phyloP scores from a whole-genome alignment of 805 yeast species.

The Kodamaea kaohsiungensis region DNA sequence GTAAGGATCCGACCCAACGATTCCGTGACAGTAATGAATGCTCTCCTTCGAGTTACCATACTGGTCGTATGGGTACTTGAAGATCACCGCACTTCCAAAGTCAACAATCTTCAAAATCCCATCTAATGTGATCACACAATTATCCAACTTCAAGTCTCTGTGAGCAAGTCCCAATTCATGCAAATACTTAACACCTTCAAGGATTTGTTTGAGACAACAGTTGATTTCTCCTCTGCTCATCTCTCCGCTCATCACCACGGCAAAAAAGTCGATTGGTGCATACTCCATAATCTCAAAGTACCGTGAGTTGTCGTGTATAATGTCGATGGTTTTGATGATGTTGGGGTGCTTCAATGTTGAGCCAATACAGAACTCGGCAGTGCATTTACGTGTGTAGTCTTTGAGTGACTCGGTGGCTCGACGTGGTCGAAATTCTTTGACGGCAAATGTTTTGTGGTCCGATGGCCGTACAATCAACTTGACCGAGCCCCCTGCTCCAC shows the following conservation, averaged over 20 bases:
- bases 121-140: conserved; percentile 72
- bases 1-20: conserved; percentile 86
- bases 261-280: conserved; percentile 83
- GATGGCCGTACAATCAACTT: conserved; percentile 64
- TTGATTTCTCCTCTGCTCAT: conserved; percentile 82
- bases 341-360: conserved; percentile 81
- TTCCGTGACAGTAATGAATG: conserved; percentile 51
- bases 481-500: conserved; percentile 91
- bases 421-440: conserved; percentile 76
- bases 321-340: conserved; percentile 76
- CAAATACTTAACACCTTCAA: conserved; percentile 69
- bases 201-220: conserved; percentile 75
- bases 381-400: conserved; percentile 83
- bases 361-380: conserved; percentile 88
- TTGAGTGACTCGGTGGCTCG: conserved; percentile 68
- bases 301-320: conserved; percentile 67
- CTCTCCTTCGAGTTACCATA: conserved; percentile 30
- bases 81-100: conserved; percentile 83
- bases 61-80: conserved; percentile 64
- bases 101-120: conserved; percentile 80
- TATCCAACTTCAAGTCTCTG: conserved; percentile 79
- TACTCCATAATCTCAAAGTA: conserved; percentile 93
- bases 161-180: conserved; percentile 82
- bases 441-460: conserved; percentile 76
- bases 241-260: conserved; percentile 83